These are phyloP conservation scores for Exophiala spinifera DNA, from an alignment of 2,329 filamentous ascomycete genomes.

Conservation along the genomic window DNA sequence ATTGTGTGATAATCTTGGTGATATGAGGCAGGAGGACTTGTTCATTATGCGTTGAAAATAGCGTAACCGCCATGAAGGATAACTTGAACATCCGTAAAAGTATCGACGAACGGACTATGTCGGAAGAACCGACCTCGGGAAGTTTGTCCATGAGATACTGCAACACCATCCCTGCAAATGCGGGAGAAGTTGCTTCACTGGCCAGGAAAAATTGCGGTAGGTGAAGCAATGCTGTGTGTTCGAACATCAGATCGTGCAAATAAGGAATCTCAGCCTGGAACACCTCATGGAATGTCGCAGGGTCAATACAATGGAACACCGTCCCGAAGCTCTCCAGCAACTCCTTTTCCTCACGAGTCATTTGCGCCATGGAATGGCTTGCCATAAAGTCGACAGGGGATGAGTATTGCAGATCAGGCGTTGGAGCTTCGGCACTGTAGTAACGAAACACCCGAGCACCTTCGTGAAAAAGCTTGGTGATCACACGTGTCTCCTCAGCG, in stretches of 20 bases:
- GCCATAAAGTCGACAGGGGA: slow-evolving; percentile 89
- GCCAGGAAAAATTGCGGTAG: slow-evolving; percentile 97
- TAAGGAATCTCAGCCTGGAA: slow-evolving; percentile 97
- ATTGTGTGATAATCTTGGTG: slow-evolving; percentile 94
- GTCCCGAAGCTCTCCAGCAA: slow-evolving; percentile 96
- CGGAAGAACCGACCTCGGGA: slow-evolving; percentile 86
- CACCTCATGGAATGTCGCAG: slow-evolving; percentile 96
- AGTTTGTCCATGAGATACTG: slow-evolving; percentile 97
- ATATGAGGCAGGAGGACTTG: slow-evolving; percentile 93
- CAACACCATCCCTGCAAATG: slow-evolving; percentile 96
- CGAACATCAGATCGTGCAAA: slow-evolving; percentile 96
- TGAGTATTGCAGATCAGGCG: slow-evolving; percentile 68
- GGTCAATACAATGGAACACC: slow-evolving; percentile 97
- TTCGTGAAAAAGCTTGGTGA: slow-evolving; percentile 96
- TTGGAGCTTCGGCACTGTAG: slow-evolving; percentile 82
- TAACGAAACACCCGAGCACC: slow-evolving; percentile 96
- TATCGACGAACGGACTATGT: slow-evolving; percentile 90
- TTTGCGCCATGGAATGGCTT: slow-evolving; percentile 91
- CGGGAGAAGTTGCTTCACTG: slow-evolving; percentile 96
- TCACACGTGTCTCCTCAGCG: slow-evolving; percentile 92
- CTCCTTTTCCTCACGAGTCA: slow-evolving; percentile 94
- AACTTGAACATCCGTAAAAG: slow-evolving; percentile 92
- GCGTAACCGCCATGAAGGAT: slow-evolving; percentile 97
- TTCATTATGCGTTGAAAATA: slow-evolving; percentile 93
- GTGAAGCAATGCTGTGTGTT: slow-evolving; percentile 89